These are phyloP conservation scores for Tylopilus sp. DNA, from an alignment of 768 basidiomycete genomes.

Conservation along the genomic window DNA sequence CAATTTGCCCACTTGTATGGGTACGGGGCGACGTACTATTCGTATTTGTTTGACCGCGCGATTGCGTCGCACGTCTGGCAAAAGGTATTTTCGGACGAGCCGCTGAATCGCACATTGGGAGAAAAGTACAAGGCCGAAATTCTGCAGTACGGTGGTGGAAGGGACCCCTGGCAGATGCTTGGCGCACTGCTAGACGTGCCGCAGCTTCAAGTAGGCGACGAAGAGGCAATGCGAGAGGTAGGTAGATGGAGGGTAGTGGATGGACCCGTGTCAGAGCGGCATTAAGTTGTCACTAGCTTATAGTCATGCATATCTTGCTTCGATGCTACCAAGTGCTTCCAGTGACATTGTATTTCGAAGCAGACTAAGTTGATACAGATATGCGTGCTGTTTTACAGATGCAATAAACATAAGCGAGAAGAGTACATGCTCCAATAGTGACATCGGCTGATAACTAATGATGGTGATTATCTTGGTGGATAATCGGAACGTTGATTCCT, in stretches of 20 bases:
- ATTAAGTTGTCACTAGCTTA: conserved; percentile 35
- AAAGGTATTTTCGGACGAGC: conserved; percentile 64
- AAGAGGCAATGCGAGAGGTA: conserved; percentile 83
- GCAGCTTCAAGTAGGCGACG: conserved; percentile 67
- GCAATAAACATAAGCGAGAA: neutral
- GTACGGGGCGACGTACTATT: conserved; percentile 97
- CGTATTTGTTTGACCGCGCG: conserved; percentile 93
- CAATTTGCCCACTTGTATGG: conserved; percentile 95
- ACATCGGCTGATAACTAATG: conserved; percentile 8
- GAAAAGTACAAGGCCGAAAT: conserved; percentile 79
- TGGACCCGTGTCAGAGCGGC: conserved; percentile 58
- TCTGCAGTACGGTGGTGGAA: conserved; percentile 80
- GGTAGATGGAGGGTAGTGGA: conserved; percentile 87
- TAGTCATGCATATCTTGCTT: no score
- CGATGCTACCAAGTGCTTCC: neutral
- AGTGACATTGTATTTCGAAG: conserved; percentile 2
- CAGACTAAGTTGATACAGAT: no score
- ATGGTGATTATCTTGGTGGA: conserved; percentile 6
- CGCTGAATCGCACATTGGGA: conserved; percentile 68
- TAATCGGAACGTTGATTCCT: neutral
- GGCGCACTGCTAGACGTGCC: conserved; percentile 62
- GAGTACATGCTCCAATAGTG: conserved; percentile 20
- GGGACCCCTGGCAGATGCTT: conserved; percentile 94
- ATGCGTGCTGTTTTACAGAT: no score
- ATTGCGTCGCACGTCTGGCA: conserved; percentile 92